Base-by-base conservation (phyloP, 2,329 filamentous ascomycete species). In the Sporothrix globosa region DNA sequence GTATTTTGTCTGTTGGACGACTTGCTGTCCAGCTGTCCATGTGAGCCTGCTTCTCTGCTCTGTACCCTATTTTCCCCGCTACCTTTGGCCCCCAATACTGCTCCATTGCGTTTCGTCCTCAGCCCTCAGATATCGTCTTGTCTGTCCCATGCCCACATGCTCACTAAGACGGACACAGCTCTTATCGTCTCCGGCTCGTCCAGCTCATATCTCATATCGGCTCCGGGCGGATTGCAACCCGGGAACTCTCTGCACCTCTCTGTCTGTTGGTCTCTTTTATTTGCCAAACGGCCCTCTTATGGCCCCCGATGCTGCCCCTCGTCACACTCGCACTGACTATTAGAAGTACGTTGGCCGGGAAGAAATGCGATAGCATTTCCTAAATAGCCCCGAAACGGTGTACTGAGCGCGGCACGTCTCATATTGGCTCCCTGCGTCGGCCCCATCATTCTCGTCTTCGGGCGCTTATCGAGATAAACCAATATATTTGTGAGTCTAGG, bases 381-480 rank as follows among this genome's bases (percentile, higher is more conserved):
- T 34, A 39, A 56, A 58, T 58, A 58, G 30, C 54, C 54, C 54
- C 54, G 30, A 58, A 58, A 58, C 54, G 19, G 19, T 10, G 27
- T 17, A 58, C 54, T 34, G 34, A 9, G 34, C 34, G 34, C 34
- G 30, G 54, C 54, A 34, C 54, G 10, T 58, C 7, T n/a, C 27
- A 39, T 58, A 30, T n/a, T 34, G 53, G 13, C 53, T 27, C 27
- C 27, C 54, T 39, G 1, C 30, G 13, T 39, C 27, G 7, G 7
- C 9, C 27, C 24, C 11, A 2, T 19, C 14, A 50, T 54, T 54
- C 19, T 56, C 34, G 0, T 39, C 6, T 7, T 5, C 56, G 11
- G 56, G 34, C 56, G 56, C 56, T 60, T 60, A 41, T 60, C 56
- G 56, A 60, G 56, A 60, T 60, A n/a, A 60, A 60, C 56, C 19